These are phyloP conservation scores for Diplodia sapinea DNA, from an alignment of 2,329 filamentous ascomycete species.

Conservation along the genomic window DNA sequence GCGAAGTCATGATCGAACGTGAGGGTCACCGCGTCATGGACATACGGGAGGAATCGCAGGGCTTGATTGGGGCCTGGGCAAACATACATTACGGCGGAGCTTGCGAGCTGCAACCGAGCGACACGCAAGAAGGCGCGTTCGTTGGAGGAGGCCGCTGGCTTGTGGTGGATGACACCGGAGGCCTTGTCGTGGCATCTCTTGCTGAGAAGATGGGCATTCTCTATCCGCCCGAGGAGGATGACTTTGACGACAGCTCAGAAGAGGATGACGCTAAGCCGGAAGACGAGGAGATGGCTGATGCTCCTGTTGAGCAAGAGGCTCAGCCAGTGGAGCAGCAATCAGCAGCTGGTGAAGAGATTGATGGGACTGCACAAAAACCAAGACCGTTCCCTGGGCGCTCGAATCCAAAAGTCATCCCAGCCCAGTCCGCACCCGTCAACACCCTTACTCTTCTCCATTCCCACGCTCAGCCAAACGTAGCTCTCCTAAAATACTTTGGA, in stretches of 20 bases:
- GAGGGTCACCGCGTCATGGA: conserved; percentile 84
- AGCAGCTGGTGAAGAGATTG: not conserved
- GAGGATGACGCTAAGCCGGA: conserved; percentile 34
- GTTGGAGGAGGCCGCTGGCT: conserved; percentile 71
- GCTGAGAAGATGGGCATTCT: conserved; percentile 89
- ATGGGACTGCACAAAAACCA: conserved; percentile 6
- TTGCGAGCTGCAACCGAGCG: conserved; percentile 37
- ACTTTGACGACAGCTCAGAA: conserved; percentile 36
- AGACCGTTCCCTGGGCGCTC: conserved; percentile 31
- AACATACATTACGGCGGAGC: conserved; percentile 80
- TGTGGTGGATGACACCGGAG: conserved; percentile 85
- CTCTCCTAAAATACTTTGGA: conserved; percentile 85
- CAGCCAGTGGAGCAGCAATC: conserved; percentile 1
- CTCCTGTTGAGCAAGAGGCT: conserved; percentile 13
- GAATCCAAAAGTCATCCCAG: conserved; percentile 47
- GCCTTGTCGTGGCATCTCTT: conserved; percentile 79
- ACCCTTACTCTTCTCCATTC: conserved; percentile 81
- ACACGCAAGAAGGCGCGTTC: conserved; percentile 42
- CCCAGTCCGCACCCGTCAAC: conserved; percentile 72
- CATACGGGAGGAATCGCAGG: conserved; percentile 81
- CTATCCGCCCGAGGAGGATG: conserved; percentile 54
- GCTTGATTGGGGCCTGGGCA: conserved; percentile 82
- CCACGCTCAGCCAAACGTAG: conserved; percentile 85
- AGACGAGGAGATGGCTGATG: conserved; percentile 26
- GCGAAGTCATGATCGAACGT: conserved; percentile 80